A percentile compares a stretch with the other conserved stretches of the same genome.
Conservation (phyloP, 148 eudicot genomes). For the Beta vulgaris region DNA sequence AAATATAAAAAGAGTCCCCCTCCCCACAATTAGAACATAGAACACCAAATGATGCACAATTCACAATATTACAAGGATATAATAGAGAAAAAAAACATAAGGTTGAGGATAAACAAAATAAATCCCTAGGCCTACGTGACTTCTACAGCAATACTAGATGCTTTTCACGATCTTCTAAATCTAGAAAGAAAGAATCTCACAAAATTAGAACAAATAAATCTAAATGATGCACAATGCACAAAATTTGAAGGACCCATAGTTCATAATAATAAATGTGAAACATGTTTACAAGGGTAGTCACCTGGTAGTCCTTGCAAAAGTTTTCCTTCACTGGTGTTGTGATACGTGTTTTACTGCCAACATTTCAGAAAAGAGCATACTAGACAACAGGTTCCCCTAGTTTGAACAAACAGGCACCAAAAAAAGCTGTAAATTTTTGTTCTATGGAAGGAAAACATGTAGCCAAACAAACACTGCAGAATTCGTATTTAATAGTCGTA, state of each 20-base stretch:
- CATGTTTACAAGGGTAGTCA: constrained; percentile 30
- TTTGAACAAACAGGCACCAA: background rate
- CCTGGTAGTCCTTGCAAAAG: constrained; percentile 88
- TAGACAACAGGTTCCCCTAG: background rate
- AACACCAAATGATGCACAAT: too few species aligned
- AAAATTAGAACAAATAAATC: background rate
- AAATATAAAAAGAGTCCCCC: too few species aligned
- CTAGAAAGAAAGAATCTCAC: background rate
- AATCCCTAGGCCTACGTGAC: too few species aligned
- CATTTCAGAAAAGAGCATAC: background rate
- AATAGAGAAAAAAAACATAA: too few species aligned
- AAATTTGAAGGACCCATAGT: background rate
- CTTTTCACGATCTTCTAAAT: too few species aligned
- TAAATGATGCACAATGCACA: background rate
- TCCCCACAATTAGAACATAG: too few species aligned
- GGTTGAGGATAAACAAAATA: too few species aligned
- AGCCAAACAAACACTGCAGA: background rate
- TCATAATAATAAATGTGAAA: background rate
- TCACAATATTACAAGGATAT: too few species aligned
- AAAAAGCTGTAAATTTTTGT: background rate
- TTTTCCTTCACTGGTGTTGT: constrained; percentile 74
- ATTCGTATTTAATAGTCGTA: background rate
- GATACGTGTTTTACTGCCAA: constrained; percentile 65
- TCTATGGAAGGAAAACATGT: background rate
- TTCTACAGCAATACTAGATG: too few species aligned